Conservation (phyloP, 75 land plant species). For the Sequoiadendron giganteum region DNA sequence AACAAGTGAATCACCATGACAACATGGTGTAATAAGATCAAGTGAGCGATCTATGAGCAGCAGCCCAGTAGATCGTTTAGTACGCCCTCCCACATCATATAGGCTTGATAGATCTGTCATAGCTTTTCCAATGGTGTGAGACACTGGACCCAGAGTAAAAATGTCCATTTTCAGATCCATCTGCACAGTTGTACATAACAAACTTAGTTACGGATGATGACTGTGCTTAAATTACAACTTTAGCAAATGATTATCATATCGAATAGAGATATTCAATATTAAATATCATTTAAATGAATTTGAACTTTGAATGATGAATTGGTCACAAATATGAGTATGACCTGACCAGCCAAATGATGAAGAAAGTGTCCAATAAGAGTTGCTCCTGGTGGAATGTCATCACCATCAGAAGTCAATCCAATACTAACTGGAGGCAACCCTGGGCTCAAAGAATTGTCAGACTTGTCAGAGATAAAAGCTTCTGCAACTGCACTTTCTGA, state of each 20-base stretch:
- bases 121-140: constrained; percentile 78
- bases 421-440: constrained; percentile 73
- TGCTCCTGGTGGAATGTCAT: constrained; percentile 75
- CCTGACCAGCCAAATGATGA: constrained; percentile 87
- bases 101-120: constrained; percentile 86
- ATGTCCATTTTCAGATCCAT: constrained; percentile 92
- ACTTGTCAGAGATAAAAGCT: constrained; percentile 57
- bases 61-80: constrained; percentile 75
- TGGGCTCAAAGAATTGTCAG: constrained; percentile 59
- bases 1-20: constrained; percentile 84
- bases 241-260: constrained; percentile 2
- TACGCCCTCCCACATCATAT: constrained; percentile 84
- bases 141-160: constrained; percentile 80
- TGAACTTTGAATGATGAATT: not conserved
- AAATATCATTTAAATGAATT: not conserved
- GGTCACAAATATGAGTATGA: constrained; percentile 21
- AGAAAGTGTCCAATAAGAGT: constrained; percentile 92
- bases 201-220: not conserved
- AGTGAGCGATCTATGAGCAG: constrained; percentile 85
- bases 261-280: not conserved
- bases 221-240: not conserved
- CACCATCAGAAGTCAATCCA: constrained; percentile 57
- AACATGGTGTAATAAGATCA: constrained; percentile 90
- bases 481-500: constrained; percentile 75
- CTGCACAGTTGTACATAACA: constrained; percentile 42